Conservation (phyloP, 768 basidiomycete species). For the Lentinula sp. region DNA sequence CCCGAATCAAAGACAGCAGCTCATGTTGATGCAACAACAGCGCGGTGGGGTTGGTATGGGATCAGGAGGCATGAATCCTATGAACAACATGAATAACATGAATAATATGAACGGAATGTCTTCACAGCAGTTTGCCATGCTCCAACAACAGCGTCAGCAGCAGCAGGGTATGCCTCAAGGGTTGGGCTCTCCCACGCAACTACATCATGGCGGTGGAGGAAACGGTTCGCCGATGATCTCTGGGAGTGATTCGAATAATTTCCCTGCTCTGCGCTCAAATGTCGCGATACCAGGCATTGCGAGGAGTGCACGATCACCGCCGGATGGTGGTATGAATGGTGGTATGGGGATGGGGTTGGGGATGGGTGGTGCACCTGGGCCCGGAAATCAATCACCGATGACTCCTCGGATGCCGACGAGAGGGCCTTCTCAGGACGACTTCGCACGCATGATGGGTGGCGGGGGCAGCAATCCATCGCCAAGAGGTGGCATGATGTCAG, state of each 20-base stretch:
- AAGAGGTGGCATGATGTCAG: conserved; percentile 15
- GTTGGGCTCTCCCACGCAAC: conserved; percentile 32
- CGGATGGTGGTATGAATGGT: conserved; percentile 29
- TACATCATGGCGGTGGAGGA: conserved; percentile 20
- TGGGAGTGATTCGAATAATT: conserved; percentile 29
- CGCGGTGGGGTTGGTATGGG: conserved; percentile 21
- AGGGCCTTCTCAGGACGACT: conserved; percentile 42
- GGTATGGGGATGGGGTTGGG: conserved; percentile 9
- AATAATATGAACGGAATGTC: conserved; percentile 20
- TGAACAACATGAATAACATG: conserved; percentile 16
- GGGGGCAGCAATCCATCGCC: conserved; percentile 17
- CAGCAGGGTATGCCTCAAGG: conserved; percentile 18
- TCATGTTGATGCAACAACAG: conserved; percentile 20
- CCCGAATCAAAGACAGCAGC: conserved; percentile 14
- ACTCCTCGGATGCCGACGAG: conserved; percentile 37
- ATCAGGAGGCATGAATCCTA: conserved; percentile 12
- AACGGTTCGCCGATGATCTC: conserved; percentile 40
- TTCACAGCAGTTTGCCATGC: conserved; percentile 26
- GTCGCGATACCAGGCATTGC: conserved; percentile 68
- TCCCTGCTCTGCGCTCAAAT: conserved; percentile 52
- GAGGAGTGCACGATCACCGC: conserved; percentile 69
- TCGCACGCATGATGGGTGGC: conserved; percentile 45
- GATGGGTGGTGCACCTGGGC: conserved; percentile 16
- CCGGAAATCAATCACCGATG: conserved; percentile 31
- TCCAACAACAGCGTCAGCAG: conserved; percentile 32